These are phyloP conservation scores for Emmonsiellopsis sp. DNA, from an alignment of 2,329 filamentous ascomycete species.

Conservation along the genomic window DNA sequence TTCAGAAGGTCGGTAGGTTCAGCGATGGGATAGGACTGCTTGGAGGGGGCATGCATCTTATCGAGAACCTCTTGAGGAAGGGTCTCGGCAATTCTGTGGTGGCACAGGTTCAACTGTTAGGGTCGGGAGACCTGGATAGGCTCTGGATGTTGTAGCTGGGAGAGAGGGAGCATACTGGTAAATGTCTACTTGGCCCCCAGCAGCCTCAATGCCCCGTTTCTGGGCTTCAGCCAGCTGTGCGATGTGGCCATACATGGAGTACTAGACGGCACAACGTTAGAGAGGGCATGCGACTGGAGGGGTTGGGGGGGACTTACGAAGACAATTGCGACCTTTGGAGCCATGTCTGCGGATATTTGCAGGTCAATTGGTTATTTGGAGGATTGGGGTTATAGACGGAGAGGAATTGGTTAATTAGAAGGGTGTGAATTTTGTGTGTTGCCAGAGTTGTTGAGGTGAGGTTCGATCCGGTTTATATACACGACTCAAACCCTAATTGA, in stretches of 20 bases:
- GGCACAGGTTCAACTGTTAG: not conserved
- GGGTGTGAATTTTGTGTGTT: too few relatives aligned
- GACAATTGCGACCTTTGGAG: constrained; percentile 85
- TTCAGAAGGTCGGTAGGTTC: constrained; percentile 53
- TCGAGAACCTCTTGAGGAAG: constrained; percentile 70
- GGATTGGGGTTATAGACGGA: not conserved
- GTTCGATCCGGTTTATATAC: too few relatives aligned
- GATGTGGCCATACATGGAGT: constrained; percentile 93
- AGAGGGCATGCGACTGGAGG: constrained; percentile 2
- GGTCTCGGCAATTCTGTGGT: constrained; percentile 67
- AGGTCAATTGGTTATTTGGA: not conserved
- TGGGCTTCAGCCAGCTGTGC: constrained; percentile 76
- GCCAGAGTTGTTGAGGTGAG: too few relatives aligned
- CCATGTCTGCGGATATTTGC: constrained; percentile 47
- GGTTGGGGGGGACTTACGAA: constrained; percentile 51
- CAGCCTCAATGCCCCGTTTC: constrained; percentile 79
- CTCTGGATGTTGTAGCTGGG: not conserved
- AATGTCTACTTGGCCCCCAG: constrained; percentile 71
- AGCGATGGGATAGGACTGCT: constrained; percentile 58
- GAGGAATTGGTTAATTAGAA: too few relatives aligned
- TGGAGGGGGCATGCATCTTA: constrained; percentile 86
- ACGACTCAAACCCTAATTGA: too few relatives aligned
- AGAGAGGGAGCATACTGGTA: constrained; percentile 55
- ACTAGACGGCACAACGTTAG: constrained; percentile 42
- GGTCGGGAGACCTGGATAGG: not conserved